Base-by-base conservation (phyloP, 352 stramenopile species). In the Plasmopara viticola region DNA sequence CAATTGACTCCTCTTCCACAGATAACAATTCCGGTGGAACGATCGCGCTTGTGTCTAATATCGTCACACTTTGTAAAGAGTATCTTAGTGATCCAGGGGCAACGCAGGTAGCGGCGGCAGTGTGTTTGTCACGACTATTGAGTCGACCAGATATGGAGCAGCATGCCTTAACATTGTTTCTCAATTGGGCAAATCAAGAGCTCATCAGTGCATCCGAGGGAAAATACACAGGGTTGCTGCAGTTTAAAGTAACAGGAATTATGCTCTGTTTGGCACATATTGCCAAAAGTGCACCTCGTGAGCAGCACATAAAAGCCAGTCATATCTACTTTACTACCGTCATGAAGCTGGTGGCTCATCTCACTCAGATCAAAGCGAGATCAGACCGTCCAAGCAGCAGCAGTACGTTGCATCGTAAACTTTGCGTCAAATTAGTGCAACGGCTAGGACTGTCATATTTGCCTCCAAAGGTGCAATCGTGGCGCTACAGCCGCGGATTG, bases 371-470 rank as follows among this genome's bases (percentile, higher is more conserved):
- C n/a, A 76, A 84, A 15, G 51, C 67, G 8, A 59, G 56, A 9
- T 58, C 56, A 2, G 67, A 78, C 39, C 52, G 48, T 47, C 51
- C 67, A 12, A 25, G 20, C 20, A 78, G 52, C 25, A 91, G 80
- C 56, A 90, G 74, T 51, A 94, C 85, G 2, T 50, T 98, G 31
- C 73, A 98, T 39, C 78, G 91, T 46, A 98, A 98, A 54, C 73
- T 98, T n/a, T 80, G 96, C 28, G 83, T 98, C 5, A 99, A 99
- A 65, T 79, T 99, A 15, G 93, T 98, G 59, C 93, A 97, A 58
- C 78, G 97, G 13, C 78, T 98, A 9, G 96, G 95, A 5, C 74
- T 97, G 30, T 66, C 96, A 0, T 98, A 98, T 58, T 67, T 99
- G 52, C 95, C 94, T 12, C 96, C 96, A 9, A 79, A 89, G 17